Evolutionary conservation across 2,329 filamentous ascomycete species (phyloP).

Genomic region (Cryphonectria radicalis): DNA sequence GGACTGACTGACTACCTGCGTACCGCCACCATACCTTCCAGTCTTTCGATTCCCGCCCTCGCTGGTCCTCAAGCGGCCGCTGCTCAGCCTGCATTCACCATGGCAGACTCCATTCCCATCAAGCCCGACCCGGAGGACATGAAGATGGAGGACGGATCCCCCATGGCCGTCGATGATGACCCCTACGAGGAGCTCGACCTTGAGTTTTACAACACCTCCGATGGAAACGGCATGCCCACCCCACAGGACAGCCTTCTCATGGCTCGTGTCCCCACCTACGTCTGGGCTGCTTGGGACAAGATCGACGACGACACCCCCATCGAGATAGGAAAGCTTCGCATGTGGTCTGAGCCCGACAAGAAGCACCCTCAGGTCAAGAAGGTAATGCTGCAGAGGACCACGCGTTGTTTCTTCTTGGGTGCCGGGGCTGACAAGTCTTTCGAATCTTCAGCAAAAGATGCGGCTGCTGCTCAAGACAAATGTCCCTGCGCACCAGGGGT

Average conservation of each 20-base stretch:
- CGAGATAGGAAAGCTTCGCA: constrained; percentile 74
- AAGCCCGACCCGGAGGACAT: constrained; percentile 52
- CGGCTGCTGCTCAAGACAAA: constrained; percentile 71
- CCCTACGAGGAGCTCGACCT: constrained; percentile 64
- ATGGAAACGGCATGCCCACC: constrained; percentile 37
- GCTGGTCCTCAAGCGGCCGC: not conserved
- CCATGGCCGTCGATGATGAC: constrained; percentile 61
- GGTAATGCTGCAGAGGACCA: not conserved
- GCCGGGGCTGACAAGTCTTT: constrained; percentile 33
- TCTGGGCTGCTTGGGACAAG: constrained; percentile 79
- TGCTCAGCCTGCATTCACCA: not conserved
- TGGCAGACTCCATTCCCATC: constrained; percentile 38
- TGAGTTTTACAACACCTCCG: constrained; percentile 53
- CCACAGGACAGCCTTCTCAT: constrained; percentile 64
- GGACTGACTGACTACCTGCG: not conserved
- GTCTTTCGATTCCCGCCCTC: not conserved
- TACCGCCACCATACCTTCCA: not conserved
- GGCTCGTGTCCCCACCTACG: constrained; percentile 75
- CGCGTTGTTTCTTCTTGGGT: not conserved
- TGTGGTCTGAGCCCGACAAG: constrained; percentile 56
- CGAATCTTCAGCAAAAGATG: constrained; percentile 45
- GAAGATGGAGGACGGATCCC: constrained; percentile 45
- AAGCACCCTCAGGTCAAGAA: constrained; percentile 20
- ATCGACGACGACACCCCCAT: constrained; percentile 83
- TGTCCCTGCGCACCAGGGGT: constrained; percentile 67